A percentile compares a stretch with the other conserved stretches of the same genome.
These are phyloP conservation scores for Mycena rosella DNA, from an alignment of 768 basidiomycete genomes.

Conservation along the genomic window DNA sequence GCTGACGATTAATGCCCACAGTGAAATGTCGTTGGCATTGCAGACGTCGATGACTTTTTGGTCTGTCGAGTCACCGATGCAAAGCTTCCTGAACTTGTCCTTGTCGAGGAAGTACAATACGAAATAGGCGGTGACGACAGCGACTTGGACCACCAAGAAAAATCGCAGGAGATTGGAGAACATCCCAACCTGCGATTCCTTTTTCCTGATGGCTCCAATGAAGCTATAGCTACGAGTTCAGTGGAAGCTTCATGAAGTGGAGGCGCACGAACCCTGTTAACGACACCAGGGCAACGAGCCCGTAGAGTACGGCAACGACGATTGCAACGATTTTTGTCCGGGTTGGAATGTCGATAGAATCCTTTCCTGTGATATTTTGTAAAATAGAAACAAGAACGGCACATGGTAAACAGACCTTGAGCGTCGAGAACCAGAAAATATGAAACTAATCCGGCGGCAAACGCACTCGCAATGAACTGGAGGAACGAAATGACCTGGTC, in stretches of 20 bases:
- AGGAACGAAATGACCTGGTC: slow-evolving; percentile 56
- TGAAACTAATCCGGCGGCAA: slow-evolving; percentile 44
- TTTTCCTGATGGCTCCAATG: slow-evolving; percentile 55
- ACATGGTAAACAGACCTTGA: slow-evolving; percentile 32
- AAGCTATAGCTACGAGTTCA: slow-evolving; percentile 43
- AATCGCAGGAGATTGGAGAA: slow-evolving; percentile 40
- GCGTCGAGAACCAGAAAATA: slow-evolving; percentile 48
- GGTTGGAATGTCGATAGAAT: slow-evolving; percentile 26
- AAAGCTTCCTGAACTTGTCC: slow-evolving; percentile 46
- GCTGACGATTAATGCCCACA: slow-evolving; percentile 49
- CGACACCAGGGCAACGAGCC: slow-evolving; percentile 47
- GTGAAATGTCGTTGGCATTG: slow-evolving; percentile 44
- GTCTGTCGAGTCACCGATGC: slow-evolving; percentile 44
- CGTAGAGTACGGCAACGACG: slow-evolving; percentile 49
- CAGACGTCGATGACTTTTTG: slow-evolving; percentile 46
- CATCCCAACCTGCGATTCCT: slow-evolving; percentile 50
- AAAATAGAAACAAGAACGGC: background rate
- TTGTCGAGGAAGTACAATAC: slow-evolving; percentile 50
- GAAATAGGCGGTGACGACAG: slow-evolving; percentile 27
- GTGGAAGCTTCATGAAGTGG: background rate
- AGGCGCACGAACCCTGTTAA: slow-evolving; percentile 21
- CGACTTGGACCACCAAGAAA: slow-evolving; percentile 10
- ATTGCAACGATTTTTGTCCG: slow-evolving; percentile 44
- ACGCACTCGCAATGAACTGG: slow-evolving; percentile 52
- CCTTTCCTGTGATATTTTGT: background rate